A percentile compares a stretch with the other conserved stretches of the same genome.
These are phyloP conservation scores for Orbilia quercus DNA, from an alignment of 2,329 filamentous ascomycete species.

Conservation along the genomic window DNA sequence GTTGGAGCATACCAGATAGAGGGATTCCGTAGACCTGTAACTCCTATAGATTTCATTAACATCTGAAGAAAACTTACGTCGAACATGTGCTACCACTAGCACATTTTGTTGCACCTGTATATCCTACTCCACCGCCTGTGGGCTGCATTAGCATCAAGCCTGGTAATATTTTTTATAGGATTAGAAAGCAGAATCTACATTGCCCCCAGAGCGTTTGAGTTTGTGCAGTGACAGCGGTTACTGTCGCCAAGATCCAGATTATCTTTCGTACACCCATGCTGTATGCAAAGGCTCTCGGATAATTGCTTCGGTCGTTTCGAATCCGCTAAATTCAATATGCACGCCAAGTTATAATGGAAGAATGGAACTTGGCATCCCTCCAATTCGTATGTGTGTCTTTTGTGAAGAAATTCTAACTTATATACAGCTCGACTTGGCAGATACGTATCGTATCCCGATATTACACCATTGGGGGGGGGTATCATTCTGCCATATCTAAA, in stretches of 20 bases:
- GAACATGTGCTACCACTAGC: slow-evolving; percentile 8
- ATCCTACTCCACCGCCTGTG: slow-evolving; percentile 19
- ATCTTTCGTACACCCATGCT: not conserved
- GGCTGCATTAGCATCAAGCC: too few species aligned
- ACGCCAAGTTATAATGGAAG: too few species aligned
- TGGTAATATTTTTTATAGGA: too few species aligned
- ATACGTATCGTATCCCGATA: too few species aligned
- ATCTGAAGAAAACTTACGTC: slow-evolving; percentile 14
- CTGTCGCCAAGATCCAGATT: not conserved
- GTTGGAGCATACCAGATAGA: not conserved
- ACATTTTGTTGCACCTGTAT: slow-evolving; percentile 9
- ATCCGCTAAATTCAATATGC: too few species aligned
- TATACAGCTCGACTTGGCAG: too few species aligned
- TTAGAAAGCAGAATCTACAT: slow-evolving; percentile 4
- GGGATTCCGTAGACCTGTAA: not conserved
- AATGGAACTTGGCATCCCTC: too few species aligned
- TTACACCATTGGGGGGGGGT: not conserved
- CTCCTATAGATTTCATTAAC: not conserved
- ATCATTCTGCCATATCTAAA: not conserved
- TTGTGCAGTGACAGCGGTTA: slow-evolving; percentile 3
- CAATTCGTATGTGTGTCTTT: too few species aligned
- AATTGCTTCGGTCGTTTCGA: too few species aligned
- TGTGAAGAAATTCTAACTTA: too few species aligned
- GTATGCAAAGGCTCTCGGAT: not conserved
- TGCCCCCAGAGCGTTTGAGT: slow-evolving; percentile 17